Evolutionary conservation across 306 rosid species (phyloP).

Genomic region (Quercus ilex): DNA sequence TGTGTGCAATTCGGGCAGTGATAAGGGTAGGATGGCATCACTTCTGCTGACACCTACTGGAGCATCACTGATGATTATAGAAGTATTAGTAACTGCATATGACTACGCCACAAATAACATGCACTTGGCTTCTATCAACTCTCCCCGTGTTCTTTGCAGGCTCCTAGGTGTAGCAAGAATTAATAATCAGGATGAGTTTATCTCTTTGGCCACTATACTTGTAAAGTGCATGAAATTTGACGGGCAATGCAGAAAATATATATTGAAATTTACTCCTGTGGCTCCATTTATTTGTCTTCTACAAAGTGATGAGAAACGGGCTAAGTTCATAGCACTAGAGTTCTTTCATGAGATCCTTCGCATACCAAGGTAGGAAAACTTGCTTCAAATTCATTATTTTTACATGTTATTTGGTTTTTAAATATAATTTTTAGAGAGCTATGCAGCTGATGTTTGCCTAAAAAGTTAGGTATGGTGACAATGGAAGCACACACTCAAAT

Average conservation of each 20-base stretch:
- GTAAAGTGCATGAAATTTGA: constrained; percentile 70
- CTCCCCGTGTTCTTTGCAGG: constrained; percentile 62
- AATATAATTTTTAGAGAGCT: constrained; percentile 5
- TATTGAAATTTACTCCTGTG: constrained; percentile 57
- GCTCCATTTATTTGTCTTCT: constrained; percentile 60
- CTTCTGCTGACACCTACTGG: constrained; percentile 63
- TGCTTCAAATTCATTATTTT: constrained; percentile 11
- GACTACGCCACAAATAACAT: constrained; percentile 59
- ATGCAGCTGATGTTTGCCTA: neutral
- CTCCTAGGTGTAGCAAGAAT: constrained; percentile 61
- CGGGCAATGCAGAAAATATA: constrained; percentile 57
- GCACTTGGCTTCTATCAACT: constrained; percentile 75
- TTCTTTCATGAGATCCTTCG: constrained; percentile 69
- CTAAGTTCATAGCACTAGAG: constrained; percentile 59
- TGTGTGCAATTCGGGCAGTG: constrained; percentile 50
- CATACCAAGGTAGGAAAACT: constrained; percentile 56
- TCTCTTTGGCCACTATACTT: constrained; percentile 66
- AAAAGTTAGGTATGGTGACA: neutral
- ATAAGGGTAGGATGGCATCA: constrained; percentile 40
- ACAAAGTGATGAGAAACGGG: constrained; percentile 43
- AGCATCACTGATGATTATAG: constrained; percentile 74
- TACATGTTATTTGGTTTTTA: constrained; percentile 1
- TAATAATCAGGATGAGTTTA: constrained; percentile 50
- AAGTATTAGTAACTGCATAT: constrained; percentile 68
- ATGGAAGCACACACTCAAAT: neutral